Base-by-base conservation (phyloP, 2,329 filamentous ascomycete species). In the Alternaria incomplexa region DNA sequence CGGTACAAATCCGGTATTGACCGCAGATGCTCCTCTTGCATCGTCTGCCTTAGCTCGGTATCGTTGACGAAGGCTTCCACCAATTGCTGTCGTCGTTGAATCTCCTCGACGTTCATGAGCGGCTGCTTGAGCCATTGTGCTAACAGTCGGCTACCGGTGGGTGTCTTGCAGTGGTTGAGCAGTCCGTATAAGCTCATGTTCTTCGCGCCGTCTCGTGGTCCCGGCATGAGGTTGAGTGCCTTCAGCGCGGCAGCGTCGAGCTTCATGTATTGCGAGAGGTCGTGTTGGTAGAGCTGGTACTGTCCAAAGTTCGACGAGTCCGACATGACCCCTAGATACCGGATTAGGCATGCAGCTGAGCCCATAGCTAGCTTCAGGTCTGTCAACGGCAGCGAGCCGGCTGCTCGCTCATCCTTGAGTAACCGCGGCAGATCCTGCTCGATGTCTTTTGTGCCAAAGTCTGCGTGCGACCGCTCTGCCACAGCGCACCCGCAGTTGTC, bases 101-200 rank as follows among this genome's bases (percentile, higher is more conserved):
- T 98, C 61, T 97, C 94, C 3, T 86, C 85, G 66, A 93, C 89
- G 81, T 88, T 93, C 96, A 99, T 99, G 43, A 99, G 83, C 0
- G 96, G 96, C 79, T 99, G 96, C 81, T 99, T 99, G 56, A 99
- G 84, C 96, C 96, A 99, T 77, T 99, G 96, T 1, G 95, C 91
- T 28, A 99, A 84, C 61, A 99, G 80, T 51, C 96, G 87, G 73
- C 94, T 97, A 13, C 96, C 96, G 1, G 97, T 90, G 0, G 96
- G 93, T 1, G 96, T 99, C 80, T 97, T 98, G 89, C 96, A 99
- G 80, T 98, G 94, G 73, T 99, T 98, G 45, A 99, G 85, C 17
- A 99, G 83, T 0, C 96, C 96, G 72, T 92, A 99, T 56, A 99
- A 80, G 76, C 94, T 98, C 96, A 99, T 99, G 1, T 89, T 96